A percentile compares a stretch with the other conserved stretches of the same genome.
Evolutionary conservation across 352 stramenopile genomes (phyloP).

Genomic region (Phytopythium kandeliae): DNA sequence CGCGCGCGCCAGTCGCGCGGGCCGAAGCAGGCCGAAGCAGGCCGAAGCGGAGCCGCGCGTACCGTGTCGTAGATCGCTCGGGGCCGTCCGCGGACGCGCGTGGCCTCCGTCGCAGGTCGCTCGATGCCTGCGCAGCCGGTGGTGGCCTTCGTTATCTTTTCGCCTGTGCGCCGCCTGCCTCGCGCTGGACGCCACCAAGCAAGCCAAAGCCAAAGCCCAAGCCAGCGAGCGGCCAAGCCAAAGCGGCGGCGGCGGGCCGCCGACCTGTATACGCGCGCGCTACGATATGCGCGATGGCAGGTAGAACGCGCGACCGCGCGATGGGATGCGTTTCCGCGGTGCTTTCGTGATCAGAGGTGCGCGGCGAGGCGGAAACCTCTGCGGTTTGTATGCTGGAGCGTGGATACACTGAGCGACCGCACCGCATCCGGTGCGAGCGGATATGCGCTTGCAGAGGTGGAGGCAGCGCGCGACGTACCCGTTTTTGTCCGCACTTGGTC

Average conservation of each 20-base stretch:
- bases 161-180: constrained; percentile 1
- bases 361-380: not conserved
- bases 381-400: not conserved
- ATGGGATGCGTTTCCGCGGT: not conserved
- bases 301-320: constrained; percentile 2
- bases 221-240: constrained; percentile 7
- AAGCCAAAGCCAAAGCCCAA: no score
- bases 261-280: not conserved
- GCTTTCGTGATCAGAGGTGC: not conserved
- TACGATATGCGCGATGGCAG: constrained; percentile 1
- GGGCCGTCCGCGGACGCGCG: constrained; percentile 1
- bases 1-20: not conserved
- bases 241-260: not conserved
- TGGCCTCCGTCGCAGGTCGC: not conserved
- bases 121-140: not conserved
- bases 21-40: not conserved
- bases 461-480: no score
- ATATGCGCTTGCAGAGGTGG: no score
- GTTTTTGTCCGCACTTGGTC: not conserved
- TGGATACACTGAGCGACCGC: constrained; percentile 1
- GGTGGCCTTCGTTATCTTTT: constrained; percentile 7
- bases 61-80: constrained; percentile 2
- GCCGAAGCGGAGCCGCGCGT: not conserved
- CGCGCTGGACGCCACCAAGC: no score
- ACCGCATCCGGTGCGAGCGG: no score